Base-by-base conservation (phyloP, 441 rosid species). In the Populus hybrid region DNA sequence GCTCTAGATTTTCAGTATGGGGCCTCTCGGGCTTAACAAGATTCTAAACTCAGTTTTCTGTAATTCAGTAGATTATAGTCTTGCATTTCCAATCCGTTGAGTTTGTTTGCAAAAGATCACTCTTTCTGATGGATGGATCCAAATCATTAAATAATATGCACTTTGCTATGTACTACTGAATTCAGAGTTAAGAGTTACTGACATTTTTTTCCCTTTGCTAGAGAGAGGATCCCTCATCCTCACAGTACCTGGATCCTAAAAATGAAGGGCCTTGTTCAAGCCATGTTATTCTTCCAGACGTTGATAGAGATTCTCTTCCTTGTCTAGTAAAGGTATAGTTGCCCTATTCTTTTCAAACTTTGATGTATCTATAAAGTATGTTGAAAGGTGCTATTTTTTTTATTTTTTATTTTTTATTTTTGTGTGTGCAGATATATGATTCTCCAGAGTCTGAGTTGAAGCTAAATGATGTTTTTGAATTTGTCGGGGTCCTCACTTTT, bases 391-490 rank as follows among this genome's bases (percentile, higher is more conserved):
- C 1, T 16, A 20, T 71, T 36, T 74, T 42, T 23, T 21, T 74
- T 72, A 75, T 76, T 10, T 38, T n/a, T 78, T 26, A 26, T 82
- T 50, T 36, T 74, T 45, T 26, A 26, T 26, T 26, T 26, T 26
- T 26, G 35, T 26, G 1, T 26, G 28, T 26, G 28, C 2, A 95
- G 97, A 82, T 95, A 61, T 95, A 95, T 81, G 94, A 94, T 84
- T 79, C 89, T 76, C 91, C 89, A n/a, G 97, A 92, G 83, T 87
- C 93, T 33, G 97, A 92, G 18, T 73, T 91, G 83, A 94, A 92
- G 86, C 90, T 94, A 76, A 94, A 94, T 64, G 97, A 95, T 50
- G 90, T 92, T 76, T 87, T 92, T 79, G 99, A 94, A 83, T 95
- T 95, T 78, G 69, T 91, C 74, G 99, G 98, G 67, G 90, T 95